These are phyloP conservation scores for Debaryomyces castellii DNA, from an alignment of 805 yeast genomes.

Conservation along the genomic window DNA sequence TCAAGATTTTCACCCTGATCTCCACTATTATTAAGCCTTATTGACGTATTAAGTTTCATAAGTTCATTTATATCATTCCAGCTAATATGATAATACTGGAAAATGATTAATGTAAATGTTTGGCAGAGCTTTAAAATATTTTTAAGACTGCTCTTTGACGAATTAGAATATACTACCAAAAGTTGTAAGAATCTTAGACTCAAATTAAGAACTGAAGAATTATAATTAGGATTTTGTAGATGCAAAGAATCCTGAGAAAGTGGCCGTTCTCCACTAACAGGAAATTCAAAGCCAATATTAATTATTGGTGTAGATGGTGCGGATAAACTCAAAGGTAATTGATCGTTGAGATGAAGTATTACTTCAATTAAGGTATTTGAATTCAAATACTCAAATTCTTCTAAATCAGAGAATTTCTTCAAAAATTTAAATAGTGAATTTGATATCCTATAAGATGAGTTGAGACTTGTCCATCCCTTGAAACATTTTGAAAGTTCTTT, in stretches of 20 bases:
- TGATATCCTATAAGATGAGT: conserved; percentile 16
- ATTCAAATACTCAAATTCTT: conserved; percentile 35
- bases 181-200: conserved; percentile 33
- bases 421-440: conserved; percentile 21
- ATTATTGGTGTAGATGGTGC: conserved; percentile 44
- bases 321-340: conserved; percentile 41
- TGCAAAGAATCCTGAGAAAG: not conserved
- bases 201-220: conserved; percentile 31
- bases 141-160: conserved; percentile 28
- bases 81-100: conserved; percentile 41
- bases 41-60: conserved; percentile 31
- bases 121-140: conserved; percentile 30
- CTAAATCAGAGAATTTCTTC: conserved; percentile 18
- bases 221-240: conserved; percentile 3
- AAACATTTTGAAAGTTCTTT: conserved; percentile 24
- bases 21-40: conserved; percentile 33
- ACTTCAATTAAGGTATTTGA: conserved; percentile 32
- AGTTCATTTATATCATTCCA: conserved; percentile 39
- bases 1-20: conserved; percentile 35
- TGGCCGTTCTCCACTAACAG: not conserved
- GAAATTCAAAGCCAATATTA: conserved; percentile 1
- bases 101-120: conserved; percentile 30
- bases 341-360: conserved; percentile 38
- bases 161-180: conserved; percentile 32
- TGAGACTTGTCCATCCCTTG: conserved; percentile 26